Evolutionary conservation across 2,329 filamentous ascomycete genomes (phyloP), one percentile per base, ranked within the genome.

Genomic region (Falciphora oryzae): DNA sequence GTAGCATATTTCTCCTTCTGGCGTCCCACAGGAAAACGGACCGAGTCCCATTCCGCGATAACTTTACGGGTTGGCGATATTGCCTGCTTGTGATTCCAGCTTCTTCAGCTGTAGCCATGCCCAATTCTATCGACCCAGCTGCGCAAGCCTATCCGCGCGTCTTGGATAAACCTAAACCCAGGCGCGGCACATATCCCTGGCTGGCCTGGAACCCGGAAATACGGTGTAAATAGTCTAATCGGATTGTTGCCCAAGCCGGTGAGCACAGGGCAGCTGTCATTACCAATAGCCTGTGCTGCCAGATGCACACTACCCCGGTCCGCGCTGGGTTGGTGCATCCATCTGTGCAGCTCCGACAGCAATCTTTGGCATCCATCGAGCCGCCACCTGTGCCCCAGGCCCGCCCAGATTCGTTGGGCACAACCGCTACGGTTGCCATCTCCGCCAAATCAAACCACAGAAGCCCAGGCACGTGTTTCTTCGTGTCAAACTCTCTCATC

Each of bases 381-480:
- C 38, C 8, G 38, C 14, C 38, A 10, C 11, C 32, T 10, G 32
- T 32, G 32, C 32, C 32, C 32, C 32, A 10, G 32, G 32, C 32
- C 4, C 35, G 38, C 38, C 18, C 38, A 44, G 16, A 44, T 18
- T 44, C 38, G 38, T 18, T 18, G 38, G 38, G 16, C 38, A 44
- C 6, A 18, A 18, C 35, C 13, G 7, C 6, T 44, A 11, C 38
- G 38, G 38, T 44, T 35, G n/a, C 44, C 44, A 53, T 53, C 18
- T 53, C 44, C 29, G 57, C 57, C 57, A 58, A 58, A 58, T 58
- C 57, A 58, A 31, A 58, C 57, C 27, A n/a, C 27, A 3, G 57
- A 14, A 11, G 16, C 27, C 14, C 57, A 13, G 13, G 29, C 27
- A 58, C 57, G 57, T 58, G 57, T 28, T 58, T 18, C 25, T 31